These are phyloP conservation scores for Austroboletus eburneus DNA, from an alignment of 768 basidiomycete species.

Conservation along the genomic window DNA sequence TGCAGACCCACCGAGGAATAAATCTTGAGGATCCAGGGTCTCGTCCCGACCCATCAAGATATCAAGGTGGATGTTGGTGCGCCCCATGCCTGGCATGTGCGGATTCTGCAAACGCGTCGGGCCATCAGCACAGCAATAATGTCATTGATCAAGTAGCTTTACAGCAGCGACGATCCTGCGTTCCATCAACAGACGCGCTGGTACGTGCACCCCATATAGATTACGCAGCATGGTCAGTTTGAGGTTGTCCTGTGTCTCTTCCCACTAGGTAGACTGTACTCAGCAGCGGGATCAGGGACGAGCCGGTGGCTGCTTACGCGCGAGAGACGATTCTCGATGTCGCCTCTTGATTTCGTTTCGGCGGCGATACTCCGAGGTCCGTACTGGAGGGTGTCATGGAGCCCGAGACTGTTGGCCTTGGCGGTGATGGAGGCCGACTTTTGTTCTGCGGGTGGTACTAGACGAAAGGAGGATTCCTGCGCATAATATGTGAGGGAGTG, in stretches of 20 bases:
- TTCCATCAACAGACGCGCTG: conserved; percentile 91
- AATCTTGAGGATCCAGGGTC: conserved; percentile 67
- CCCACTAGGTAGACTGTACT: conserved; percentile 73
- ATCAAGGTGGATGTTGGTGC: conserved; percentile 83
- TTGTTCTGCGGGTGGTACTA: conserved; percentile 53
- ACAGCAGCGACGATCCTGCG: conserved; percentile 79
- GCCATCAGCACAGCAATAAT: not conserved
- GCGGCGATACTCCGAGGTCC: conserved; percentile 80
- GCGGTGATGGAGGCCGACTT: conserved; percentile 64
- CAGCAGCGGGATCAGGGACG: no score
- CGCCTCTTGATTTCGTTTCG: conserved; percentile 58
- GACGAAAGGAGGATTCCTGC: conserved; percentile 51
- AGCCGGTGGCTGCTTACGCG: conserved; percentile 47
- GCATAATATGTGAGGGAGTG: not conserved
- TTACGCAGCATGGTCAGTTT: conserved; percentile 83
- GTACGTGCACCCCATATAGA: conserved; percentile 82
- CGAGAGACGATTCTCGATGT: conserved; percentile 67
- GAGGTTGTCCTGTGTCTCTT: conserved; percentile 84
- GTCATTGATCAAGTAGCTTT: conserved; percentile 6
- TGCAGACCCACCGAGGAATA: conserved; percentile 63
- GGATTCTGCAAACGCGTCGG: conserved; percentile 44
- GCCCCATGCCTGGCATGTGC: conserved; percentile 59
- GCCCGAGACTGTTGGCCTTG: conserved; percentile 70
- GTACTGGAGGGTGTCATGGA: conserved; percentile 85
- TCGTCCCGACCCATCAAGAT: conserved; percentile 94